Conservation (phyloP, 306 rosid species). For the Lathyrus sativus region DNA sequence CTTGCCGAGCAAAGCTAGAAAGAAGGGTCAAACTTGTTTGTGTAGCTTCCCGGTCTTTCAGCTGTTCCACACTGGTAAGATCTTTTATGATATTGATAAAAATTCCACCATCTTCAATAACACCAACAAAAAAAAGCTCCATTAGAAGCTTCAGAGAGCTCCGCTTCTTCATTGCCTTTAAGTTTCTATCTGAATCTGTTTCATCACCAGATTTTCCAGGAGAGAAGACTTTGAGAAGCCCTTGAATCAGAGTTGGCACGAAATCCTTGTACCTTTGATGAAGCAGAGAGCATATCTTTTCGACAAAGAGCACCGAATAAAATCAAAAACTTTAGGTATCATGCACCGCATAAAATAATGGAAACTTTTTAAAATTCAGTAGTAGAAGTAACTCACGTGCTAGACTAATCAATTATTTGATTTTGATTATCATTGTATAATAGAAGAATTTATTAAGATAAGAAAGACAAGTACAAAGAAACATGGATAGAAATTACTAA, state of each 20-base stretch:
- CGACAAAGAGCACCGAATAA: constrained; percentile 33
- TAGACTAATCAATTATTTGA: constrained; percentile 27
- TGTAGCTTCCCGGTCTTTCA: constrained; percentile 89
- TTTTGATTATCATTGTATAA: constrained; percentile 14
- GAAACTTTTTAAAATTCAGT: constrained; percentile 2
- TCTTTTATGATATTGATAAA: constrained; percentile 86
- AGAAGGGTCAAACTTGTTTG: constrained; percentile 97
- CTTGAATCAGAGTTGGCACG: constrained; percentile 85
- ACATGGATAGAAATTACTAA: not conserved
- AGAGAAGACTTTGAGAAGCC: constrained; percentile 86
- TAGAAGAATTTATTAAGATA: constrained; percentile 17
- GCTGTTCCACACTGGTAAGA: constrained; percentile 80
- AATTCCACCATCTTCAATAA: constrained; percentile 78
- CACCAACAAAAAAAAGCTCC: constrained; percentile 96
- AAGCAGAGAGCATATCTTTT: constrained; percentile 93
- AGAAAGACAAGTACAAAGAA: constrained; percentile 22
- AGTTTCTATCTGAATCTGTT: constrained; percentile 74
- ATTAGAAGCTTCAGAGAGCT: constrained; percentile 82
- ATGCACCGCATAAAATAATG: constrained; percentile 14
- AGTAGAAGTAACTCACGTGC: not conserved
- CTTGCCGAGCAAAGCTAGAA: constrained; percentile 98
- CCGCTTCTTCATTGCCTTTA: constrained; percentile 98
- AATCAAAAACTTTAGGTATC: constrained; percentile 25
- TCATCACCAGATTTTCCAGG: constrained; percentile 91
- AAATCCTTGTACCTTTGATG: constrained; percentile 99